These are phyloP conservation scores for Penicillium thymicola DNA, from an alignment of 2,329 filamentous ascomycete species.

Conservation along the genomic window DNA sequence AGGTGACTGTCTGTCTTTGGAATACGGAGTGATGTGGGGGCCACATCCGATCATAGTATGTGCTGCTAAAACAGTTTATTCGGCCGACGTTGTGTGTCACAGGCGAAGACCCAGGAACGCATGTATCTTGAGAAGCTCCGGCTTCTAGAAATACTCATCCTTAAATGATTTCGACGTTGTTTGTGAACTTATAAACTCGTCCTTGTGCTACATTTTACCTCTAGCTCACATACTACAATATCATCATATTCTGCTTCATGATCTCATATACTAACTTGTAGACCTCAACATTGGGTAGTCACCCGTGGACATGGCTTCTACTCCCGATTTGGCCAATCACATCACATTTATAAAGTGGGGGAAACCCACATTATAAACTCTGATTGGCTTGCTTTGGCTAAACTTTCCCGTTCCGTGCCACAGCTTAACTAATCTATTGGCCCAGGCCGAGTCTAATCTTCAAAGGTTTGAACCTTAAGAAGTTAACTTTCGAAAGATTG, in stretches of 20 bases:
- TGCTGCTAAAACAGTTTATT: too few species aligned
- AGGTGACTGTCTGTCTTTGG: too few species aligned
- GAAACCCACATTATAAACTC: accelerated
- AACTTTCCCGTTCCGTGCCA: neutral
- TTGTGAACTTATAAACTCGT: too few species aligned
- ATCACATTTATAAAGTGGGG: neutral
- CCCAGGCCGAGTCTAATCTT: neutral
- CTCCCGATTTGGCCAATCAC: neutral
- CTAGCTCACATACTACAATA: neutral
- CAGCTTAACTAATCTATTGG: neutral
- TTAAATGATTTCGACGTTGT: too few species aligned
- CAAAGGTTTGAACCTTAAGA: neutral
- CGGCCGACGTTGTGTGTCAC: too few species aligned
- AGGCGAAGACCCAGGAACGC: too few species aligned
- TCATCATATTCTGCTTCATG: neutral
- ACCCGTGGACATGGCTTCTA: neutral
- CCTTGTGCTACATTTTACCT: neutral
- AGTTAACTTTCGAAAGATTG: neutral
- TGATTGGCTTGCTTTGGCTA: neutral
- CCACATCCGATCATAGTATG: too few species aligned
- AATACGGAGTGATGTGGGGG: too few species aligned
- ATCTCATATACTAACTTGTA: neutral
- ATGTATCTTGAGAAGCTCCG: too few species aligned
- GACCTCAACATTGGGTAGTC: neutral
- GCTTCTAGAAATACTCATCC: too few species aligned